Evolutionary conservation across 768 basidiomycete genomes (phyloP), one percentile per base, ranked within the genome.

Genomic region (Gymnopilus junonius): DNA sequence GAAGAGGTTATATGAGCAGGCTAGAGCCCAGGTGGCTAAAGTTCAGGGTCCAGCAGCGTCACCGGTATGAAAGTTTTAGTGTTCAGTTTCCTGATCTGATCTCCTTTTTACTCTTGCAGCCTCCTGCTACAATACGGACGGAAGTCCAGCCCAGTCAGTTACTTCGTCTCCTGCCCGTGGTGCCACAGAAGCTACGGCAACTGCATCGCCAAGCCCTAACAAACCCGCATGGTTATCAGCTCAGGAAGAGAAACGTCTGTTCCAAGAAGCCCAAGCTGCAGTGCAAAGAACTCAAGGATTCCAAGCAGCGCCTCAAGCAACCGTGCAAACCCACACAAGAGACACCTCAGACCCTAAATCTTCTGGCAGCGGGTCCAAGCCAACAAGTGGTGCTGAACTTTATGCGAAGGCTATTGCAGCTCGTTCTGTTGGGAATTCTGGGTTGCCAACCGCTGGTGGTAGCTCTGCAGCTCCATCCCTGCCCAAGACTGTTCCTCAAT

Each of bases 191-290:
- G 54, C 42, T 46, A 56, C 64, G 37, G 54, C 68, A 51, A 37
- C 58, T 3, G 54, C 70, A 17, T 50, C 70, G 20, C 63, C 62
- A 31, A 35, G 23, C 20, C 15, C 55, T 10, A 37, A 34, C 6
- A 68, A 71, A 31, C 72, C 73, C 11, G 57, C 57, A 39, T 93
- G 90, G 90, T 79, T 79, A 7, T 83, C 88, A 1, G 91, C 93
- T 0, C 92, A 93, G 74, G 85, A 87, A 59, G 93, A 94, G 71
- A 94, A 94, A 68, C 74, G 83, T 1, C 80, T 83, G n/a, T 93
- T 83, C 73, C 79, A 89, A 54, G 73, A 86, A 53, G 91, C 92
- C 0, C 87, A 88, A 69, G 85, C 83, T 1, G 87, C 83, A n/a
- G 92, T 87, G 2, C 81, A 79, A 59, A 82, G 80, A 56, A 83